phyloP scores from a whole-genome alignment of 176 grass and related monocot species.

The Aegilops tauschii region DNA sequence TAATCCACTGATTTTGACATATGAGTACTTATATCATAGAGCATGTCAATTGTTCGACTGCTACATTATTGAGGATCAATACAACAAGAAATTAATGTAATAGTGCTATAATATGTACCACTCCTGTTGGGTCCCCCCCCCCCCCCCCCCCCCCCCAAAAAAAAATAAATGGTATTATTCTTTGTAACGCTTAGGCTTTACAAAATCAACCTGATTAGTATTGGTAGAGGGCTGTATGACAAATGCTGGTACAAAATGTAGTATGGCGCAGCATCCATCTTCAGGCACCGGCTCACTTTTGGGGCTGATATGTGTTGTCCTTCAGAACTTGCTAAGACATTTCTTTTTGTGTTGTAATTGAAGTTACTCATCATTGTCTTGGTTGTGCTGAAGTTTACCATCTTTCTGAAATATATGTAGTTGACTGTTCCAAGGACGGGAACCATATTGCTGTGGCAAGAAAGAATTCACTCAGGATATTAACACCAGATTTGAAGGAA shows the following conservation, averaged over 20 bases:
- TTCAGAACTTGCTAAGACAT: background rate
- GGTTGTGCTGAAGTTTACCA: slow-evolving; percentile 25
- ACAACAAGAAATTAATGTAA: background rate
- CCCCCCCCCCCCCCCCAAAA: too few relatives aligned
- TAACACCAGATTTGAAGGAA: slow-evolving; percentile 70
- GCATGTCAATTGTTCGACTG: background rate
- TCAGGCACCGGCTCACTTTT: background rate
- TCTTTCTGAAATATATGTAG: slow-evolving; percentile 42
- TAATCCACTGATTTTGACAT: slow-evolving; percentile 7
- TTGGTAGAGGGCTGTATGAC: background rate
- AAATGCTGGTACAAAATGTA: background rate
- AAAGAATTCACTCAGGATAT: slow-evolving; percentile 62
- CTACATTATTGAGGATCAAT: slow-evolving; percentile 20
- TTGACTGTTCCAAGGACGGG: slow-evolving; percentile 68
- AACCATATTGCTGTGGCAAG: slow-evolving; percentile 70
- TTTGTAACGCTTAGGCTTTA: background rate
- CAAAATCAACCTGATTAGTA: background rate
- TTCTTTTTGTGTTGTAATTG: slow-evolving; percentile 1
- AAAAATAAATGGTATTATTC: too few relatives aligned
- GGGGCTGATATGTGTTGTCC: background rate
- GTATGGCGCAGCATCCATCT: background rate
- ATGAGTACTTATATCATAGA: background rate
- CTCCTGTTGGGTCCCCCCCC: too few relatives aligned
- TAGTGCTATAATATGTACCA: slow-evolving; percentile 12
- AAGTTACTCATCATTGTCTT: slow-evolving; percentile 33